Base-by-base conservation (phyloP, 768 basidiomycete genomes). In the Pleurotus sapidus region DNA sequence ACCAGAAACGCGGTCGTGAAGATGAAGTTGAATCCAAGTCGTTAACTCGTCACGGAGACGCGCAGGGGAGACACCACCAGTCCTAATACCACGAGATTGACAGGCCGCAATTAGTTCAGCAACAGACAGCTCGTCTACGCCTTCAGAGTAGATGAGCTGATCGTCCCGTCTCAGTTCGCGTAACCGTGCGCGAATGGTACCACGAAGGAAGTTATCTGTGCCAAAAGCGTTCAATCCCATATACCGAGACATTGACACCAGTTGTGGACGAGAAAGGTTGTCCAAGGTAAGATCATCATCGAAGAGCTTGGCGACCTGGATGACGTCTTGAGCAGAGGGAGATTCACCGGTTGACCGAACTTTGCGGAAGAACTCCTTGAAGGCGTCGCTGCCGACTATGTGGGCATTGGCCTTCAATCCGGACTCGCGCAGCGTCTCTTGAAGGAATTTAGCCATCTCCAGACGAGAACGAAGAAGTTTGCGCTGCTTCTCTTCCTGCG, bases 301-400 rank as follows among this genome's bases (percentile, higher is more conserved):
- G 72, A 99, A 99, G 23, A 98, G 82, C 66, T 94, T 93, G 56
- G 97, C 95, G 25, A 98, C 97, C 66, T 87, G 92, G 77, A 96
- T 85, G 62, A 99, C 83, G 64, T 99, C 96, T 61, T 84, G 72
- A 1, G 88, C 81, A 0, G 94, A 94, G 12, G 97, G 96, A 1
- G 86, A 83, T 78, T 98, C 97, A 48, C 97, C 97, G 0, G 96
- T 98, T 3, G 93, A 91, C 51, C 97, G 91, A 53, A 93, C 94
- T 77, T 98, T 98, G 68, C 93, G 86, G 88, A 99, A 99, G 77
- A 99, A 99, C 72, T 96, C 94, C 69, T 98, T 98, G 84, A 99
- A 99, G 40, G 94, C 92, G 55, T 97, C 95, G 42, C 84, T 89
- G 60, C 93, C 91, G 58, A 98, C 86, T 57, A 99, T 97, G 68